These are phyloP conservation scores for Quercus alba DNA, from an alignment of 306 rosid genomes.

Conservation along the genomic window DNA sequence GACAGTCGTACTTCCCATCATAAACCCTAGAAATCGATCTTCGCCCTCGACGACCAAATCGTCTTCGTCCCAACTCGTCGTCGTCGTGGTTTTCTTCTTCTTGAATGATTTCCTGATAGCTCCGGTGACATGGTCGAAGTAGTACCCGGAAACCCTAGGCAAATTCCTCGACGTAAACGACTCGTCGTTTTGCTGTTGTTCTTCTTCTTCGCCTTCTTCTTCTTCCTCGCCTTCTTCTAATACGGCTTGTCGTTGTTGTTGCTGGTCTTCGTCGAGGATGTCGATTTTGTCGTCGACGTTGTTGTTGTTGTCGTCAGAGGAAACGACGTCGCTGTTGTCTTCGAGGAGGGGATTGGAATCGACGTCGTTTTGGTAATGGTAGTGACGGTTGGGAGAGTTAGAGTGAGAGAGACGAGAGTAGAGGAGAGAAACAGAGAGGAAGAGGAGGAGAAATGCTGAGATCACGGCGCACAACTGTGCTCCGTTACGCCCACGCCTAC, in stretches of 20 bases:
- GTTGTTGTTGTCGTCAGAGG: slow-evolving; percentile 57
- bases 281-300: slow-evolving; percentile 85
- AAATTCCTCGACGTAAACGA: slow-evolving; percentile 16
- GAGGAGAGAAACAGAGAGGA: slow-evolving; percentile 75
- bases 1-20: slow-evolving; percentile 24
- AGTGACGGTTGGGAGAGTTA: slow-evolving; percentile 27
- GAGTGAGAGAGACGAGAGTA: slow-evolving; percentile 73
- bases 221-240: slow-evolving; percentile 30
- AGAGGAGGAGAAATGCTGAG: slow-evolving; percentile 64
- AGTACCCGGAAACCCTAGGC: slow-evolving; percentile 42
- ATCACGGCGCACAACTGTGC: slow-evolving; percentile 60
- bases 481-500: slow-evolving; percentile 73
- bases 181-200: too few relatives aligned
- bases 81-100: slow-evolving; percentile 7
- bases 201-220: slow-evolving; percentile 34
- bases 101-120: slow-evolving; percentile 55
- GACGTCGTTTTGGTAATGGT: slow-evolving; percentile 19
- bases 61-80: slow-evolving; percentile 37
- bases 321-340: slow-evolving; percentile 23
- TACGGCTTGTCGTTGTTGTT: not conserved
- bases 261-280: slow-evolving; percentile 39
- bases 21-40: too few relatives aligned
- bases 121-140: slow-evolving; percentile 66
- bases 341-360: slow-evolving; percentile 47
- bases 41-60: too few relatives aligned